Conservation (phyloP, 2,329 filamentous ascomycete species). For the Conoideocrella luteorostrata region DNA sequence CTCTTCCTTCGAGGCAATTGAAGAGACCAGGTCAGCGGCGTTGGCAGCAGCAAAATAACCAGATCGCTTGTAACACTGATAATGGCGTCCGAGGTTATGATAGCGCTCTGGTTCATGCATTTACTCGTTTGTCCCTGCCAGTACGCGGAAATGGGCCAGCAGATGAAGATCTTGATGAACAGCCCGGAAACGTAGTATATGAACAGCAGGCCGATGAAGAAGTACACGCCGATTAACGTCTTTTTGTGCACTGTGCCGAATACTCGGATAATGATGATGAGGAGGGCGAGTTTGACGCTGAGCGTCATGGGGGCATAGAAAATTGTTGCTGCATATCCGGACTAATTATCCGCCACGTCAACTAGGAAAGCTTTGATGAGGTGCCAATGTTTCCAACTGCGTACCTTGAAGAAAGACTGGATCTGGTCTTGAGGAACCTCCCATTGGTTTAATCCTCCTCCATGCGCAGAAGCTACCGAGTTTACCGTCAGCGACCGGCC, state of each 20-base stretch:
- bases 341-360: conserved; percentile 20
- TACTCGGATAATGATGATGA: conserved; percentile 36
- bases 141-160: conserved; percentile 33
- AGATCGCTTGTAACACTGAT: conserved; percentile 26
- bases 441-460: conserved; percentile 28
- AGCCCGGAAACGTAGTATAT: conserved; percentile 34
- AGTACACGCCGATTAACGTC: conserved; percentile 30
- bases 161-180: conserved; percentile 36
- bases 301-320: conserved; percentile 39
- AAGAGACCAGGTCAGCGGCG: conserved; percentile 26
- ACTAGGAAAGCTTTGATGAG: too few species aligned
- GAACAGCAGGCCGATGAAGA: conserved; percentile 29
- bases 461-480: conserved; percentile 19
- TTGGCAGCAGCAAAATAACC: conserved; percentile 22
- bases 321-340: conserved; percentile 35
- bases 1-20: conserved; percentile 22
- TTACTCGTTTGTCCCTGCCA: conserved; percentile 26
- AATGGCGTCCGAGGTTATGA: conserved; percentile 25
- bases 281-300: conserved; percentile 35
- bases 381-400: neutral
- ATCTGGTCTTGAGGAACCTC: conserved; percentile 24
- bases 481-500: neutral
- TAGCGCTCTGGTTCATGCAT: conserved; percentile 29
- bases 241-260: conserved; percentile 34
- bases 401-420: conserved; percentile 29